These are phyloP conservation scores for Phaseolus lunatus DNA, from an alignment of 306 rosid genomes.

Conservation along the genomic window DNA sequence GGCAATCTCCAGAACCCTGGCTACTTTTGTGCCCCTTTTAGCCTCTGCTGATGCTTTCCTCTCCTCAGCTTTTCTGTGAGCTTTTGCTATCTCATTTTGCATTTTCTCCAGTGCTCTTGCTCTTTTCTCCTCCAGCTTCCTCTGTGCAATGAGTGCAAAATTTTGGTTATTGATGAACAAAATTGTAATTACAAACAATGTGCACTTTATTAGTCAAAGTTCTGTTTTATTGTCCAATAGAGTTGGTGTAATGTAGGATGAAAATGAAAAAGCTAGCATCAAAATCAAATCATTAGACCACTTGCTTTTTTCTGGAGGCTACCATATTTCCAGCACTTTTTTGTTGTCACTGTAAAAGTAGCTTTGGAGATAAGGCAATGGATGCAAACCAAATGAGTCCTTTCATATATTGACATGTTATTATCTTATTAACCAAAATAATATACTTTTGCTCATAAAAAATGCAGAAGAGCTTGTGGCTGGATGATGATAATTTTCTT, in stretches of 20 bases:
- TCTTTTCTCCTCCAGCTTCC: conserved; percentile 91
- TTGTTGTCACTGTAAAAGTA: conserved; percentile 7
- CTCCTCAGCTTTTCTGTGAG: conserved; percentile 87
- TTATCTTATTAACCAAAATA: background rate
- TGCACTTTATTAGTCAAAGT: background rate
- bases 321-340: background rate
- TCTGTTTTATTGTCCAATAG: background rate
- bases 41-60: conserved; percentile 92
- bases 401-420: conserved; percentile 14
- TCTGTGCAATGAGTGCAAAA: conserved; percentile 57
- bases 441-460: background rate
- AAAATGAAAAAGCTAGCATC: background rate
- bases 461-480: background rate
- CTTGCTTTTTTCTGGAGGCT: conserved; percentile 30
- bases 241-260: background rate
- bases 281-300: conserved; percentile 31
- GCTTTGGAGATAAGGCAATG: conserved; percentile 33
- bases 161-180: conserved; percentile 27
- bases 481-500: background rate
- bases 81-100: conserved; percentile 88
- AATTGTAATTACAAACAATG: background rate
- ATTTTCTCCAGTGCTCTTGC: conserved; percentile 91
- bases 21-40: conserved; percentile 90
- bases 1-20: conserved; percentile 78
- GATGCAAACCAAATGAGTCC: conserved; percentile 13